These are phyloP conservation scores for Myochromella boudieri DNA, from an alignment of 768 basidiomycete genomes.

Conservation along the genomic window DNA sequence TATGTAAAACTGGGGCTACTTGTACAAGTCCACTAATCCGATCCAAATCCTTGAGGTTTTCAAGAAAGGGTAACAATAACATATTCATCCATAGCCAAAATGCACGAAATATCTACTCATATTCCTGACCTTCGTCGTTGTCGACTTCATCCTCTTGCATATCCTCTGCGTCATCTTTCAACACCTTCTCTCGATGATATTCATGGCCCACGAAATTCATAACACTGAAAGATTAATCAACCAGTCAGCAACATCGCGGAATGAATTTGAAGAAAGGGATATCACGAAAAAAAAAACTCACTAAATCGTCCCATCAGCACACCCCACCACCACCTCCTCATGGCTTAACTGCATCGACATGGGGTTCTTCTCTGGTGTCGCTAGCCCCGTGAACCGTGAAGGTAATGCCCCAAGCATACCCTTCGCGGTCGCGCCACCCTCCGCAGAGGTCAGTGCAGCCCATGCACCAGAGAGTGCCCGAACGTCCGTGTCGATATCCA, in stretches of 20 bases:
- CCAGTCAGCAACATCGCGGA: not conserved
- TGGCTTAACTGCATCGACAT: conserved; percentile 93
- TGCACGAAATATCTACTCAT: no score
- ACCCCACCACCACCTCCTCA: conserved; percentile 89
- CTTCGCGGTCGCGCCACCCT: conserved; percentile 41
- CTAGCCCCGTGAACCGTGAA: conserved; percentile 71
- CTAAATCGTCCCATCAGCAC: conserved; percentile 92
- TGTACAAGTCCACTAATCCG: no score
- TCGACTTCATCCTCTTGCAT: no score
- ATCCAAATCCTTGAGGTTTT: no score
- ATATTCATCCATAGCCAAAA: no score
- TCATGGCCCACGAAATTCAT: not conserved
- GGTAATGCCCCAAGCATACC: conserved; percentile 67
- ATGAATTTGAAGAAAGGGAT: not conserved
- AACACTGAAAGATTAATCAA: conserved; percentile 15
- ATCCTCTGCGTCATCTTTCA: not conserved
- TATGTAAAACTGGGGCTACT: no score
- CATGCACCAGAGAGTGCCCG: conserved; percentile 74
- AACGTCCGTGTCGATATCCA: conserved; percentile 67
- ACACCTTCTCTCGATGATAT: not conserved
- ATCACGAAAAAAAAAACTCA: conserved; percentile 48
- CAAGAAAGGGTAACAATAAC: no score
- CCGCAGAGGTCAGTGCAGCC: conserved; percentile 57
- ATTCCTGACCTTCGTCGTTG: no score
- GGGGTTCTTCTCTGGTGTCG: conserved; percentile 89